These are phyloP conservation scores for Perilla frutescens DNA, from an alignment of 257 asterid species.

Conservation along the genomic window DNA sequence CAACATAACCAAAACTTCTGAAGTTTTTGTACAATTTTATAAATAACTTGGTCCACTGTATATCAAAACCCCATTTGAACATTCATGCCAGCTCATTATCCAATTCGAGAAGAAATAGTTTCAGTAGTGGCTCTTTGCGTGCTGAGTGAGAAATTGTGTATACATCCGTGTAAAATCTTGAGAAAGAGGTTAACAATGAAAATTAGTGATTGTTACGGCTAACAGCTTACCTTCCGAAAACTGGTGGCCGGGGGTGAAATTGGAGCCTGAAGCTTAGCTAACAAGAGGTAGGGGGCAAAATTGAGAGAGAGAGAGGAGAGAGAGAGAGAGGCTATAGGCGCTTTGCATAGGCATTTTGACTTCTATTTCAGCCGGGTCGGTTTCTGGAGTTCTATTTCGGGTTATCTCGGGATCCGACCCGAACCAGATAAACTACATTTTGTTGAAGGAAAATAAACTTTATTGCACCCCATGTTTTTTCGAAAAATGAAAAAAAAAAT, in stretches of 20 bases:
- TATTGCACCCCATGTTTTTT: too few relatives aligned
- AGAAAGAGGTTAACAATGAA: background rate
- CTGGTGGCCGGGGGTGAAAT: constrained; percentile 42
- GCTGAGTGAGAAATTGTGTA: constrained; percentile 15
- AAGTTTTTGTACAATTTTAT: background rate
- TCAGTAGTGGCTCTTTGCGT: constrained; percentile 11
- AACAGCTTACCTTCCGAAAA: constrained; percentile 27
- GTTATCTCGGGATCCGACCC: background rate
- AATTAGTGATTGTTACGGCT: constrained; percentile 5
- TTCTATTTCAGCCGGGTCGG: constrained; percentile 28
- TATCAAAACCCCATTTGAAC: background rate
- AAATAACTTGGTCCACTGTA: background rate
- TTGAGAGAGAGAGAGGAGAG: background rate
- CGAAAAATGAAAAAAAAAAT: too few relatives aligned
- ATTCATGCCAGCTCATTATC: background rate
- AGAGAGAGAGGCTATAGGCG: constrained; percentile 32
- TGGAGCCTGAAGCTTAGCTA: constrained; percentile 27
- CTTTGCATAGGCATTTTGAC: constrained; percentile 19
- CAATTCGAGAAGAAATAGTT: background rate
- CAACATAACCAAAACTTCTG: constrained; percentile 2
- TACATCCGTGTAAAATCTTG: background rate
- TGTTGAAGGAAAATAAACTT: background rate
- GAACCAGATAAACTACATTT: background rate
- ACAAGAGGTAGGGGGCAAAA: constrained; percentile 36
- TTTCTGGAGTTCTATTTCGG: background rate